Base-by-base conservation (phyloP, 257 asterid species). In the Asclepias syriaca region DNA sequence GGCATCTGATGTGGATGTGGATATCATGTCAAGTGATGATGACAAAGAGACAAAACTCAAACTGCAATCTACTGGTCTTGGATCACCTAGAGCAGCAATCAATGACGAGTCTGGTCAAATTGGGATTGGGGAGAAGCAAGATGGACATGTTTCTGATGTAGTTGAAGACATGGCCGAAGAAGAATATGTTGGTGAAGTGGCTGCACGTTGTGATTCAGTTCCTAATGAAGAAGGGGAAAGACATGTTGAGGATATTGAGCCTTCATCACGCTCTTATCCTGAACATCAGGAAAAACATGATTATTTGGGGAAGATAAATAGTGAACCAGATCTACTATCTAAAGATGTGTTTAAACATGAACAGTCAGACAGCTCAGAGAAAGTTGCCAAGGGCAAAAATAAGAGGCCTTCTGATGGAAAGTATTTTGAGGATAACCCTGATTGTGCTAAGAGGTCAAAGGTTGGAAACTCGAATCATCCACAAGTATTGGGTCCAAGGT, bases 1-100 rank as follows among this genome's bases (percentile, higher is more conserved):
- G 84, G 88, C 94, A 77, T 85, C 98, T 79, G 98, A 95, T 74
- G 97, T 88, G 84, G 97, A 90, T 66, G 96, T 92, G 9, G 93
- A 95, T 83, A 90, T 95, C 78, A 89, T 90, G 95, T 71, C 87
- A 7, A 85, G 92, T 51, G 96, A 90, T 56, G 83, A 85, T 65
- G 91, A 88, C 71, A 81, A 82, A 69, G 93, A 84, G 75, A 64
- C 85, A 78, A 84, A 83, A 79, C 85, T 75, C 72, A 78, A 73
- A 54, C 51, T 81, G 78, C 90, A 53, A 75, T 78, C 87, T 79
- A 76, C 87, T 75, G 85, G 76, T 29, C 84, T 80, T 57, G 66
- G 78, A 77, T 76, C 83, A 24, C 55, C 81, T 19, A 86, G 76
- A 73, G 77, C 85, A 71, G 92, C 89, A 43, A 77, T 80, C 24